Percentiles rank a stretch among this genome's conserved stretches.
Conservation (phyloP, 306 rosid species). For the Fragaria nilgerrensis region DNA sequence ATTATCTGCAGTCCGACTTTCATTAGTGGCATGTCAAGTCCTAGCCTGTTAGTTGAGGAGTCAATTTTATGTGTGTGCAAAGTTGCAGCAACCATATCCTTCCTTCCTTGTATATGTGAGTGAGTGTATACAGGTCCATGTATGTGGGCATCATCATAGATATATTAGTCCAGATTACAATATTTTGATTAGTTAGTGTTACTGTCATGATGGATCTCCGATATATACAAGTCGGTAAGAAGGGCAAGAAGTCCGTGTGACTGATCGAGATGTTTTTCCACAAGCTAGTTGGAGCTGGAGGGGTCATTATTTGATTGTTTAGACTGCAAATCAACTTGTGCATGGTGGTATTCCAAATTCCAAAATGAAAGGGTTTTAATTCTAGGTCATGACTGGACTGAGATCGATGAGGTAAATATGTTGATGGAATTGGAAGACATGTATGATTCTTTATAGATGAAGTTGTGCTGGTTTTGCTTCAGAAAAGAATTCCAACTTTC, state of each 20-base stretch:
- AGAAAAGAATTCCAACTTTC: not conserved
- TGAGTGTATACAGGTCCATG: not conserved
- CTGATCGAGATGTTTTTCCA: not conserved
- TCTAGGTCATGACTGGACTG: not conserved
- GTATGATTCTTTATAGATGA: not conserved
- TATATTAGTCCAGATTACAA: not conserved
- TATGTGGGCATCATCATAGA: not conserved
- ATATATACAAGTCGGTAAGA: not conserved
- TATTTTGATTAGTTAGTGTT: not conserved
- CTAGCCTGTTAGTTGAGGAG: not conserved
- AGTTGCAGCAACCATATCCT: not conserved
- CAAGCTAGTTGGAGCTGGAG: not conserved
- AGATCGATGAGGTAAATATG: not conserved
- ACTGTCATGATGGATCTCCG: not conserved
- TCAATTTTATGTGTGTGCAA: not conserved
- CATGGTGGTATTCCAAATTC: not conserved
- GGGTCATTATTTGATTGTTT: not conserved
- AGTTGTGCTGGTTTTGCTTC: not conserved
- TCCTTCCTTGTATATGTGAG: not conserved
- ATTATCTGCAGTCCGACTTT: not conserved
- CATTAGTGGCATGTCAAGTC: not conserved
- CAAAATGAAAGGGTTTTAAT: not conserved
- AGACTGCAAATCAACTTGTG: not conserved
- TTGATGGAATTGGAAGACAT: not conserved
- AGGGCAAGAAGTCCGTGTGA: constrained; percentile 5